Conservation (phyloP, 2,329 filamentous ascomycete species). For the Ophiocordyceps robertsii region DNA sequence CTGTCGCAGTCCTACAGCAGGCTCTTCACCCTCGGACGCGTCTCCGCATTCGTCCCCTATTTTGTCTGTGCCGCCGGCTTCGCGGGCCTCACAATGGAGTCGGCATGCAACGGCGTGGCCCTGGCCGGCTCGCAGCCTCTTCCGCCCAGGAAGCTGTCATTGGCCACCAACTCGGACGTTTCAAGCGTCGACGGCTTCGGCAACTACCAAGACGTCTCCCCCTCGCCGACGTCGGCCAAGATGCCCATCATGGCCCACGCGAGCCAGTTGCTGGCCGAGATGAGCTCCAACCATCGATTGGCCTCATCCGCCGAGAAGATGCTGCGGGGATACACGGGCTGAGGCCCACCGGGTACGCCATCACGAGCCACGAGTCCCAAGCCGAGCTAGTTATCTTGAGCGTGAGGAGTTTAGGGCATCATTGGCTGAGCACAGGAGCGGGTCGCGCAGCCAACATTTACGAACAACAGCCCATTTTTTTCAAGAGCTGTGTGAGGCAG, state of each 20-base stretch:
- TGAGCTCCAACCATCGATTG: conserved; percentile 1
- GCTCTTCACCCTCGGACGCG: conserved; percentile 7
- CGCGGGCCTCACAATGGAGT: neutral
- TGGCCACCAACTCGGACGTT: neutral
- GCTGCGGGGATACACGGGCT: neutral
- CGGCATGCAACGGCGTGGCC: neutral
- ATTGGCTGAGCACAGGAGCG: too few species aligned
- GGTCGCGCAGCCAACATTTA: too few species aligned
- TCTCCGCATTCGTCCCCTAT: conserved; percentile 5
- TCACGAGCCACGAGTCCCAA: neutral
- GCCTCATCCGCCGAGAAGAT: neutral
- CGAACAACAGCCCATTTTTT: too few species aligned
- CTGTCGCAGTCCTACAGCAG: conserved; percentile 7
- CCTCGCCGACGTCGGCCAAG: neutral
- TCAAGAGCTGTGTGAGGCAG: too few species aligned
- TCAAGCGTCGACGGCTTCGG: neutral
- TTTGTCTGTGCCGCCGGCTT: conserved; percentile 6
- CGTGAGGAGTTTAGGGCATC: neutral
- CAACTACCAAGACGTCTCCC: neutral
- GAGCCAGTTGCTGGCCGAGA: conserved; percentile 2
- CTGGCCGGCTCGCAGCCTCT: neutral
- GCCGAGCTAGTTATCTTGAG: neutral
- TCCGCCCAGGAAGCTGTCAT: neutral
- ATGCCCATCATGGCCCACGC: conserved; percentile 2
- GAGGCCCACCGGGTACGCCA: neutral